Evolutionary conservation across 2,329 filamentous ascomycete species (phyloP), one percentile per base, ranked within the genome.

Genomic region (Talaromyces sp.): DNA sequence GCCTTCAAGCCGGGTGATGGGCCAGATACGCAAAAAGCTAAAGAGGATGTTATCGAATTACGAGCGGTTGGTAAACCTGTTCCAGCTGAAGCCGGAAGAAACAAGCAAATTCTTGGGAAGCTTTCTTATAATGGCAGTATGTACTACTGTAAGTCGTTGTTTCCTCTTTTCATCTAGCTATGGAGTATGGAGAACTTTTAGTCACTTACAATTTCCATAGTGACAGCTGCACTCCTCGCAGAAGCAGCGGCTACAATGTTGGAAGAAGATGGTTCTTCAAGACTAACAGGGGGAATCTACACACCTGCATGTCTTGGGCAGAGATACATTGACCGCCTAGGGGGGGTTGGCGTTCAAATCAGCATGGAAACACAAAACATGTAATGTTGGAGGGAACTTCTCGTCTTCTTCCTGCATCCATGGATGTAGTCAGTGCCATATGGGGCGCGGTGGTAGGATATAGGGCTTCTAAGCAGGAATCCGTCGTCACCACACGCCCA

Each of bases 71-170:
- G 22, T 9, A 45, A 28, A 5, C 41, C 41, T n/a, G 22, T 8
- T 25, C 31, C n/a, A n/a, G n/a, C 51, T 33, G 21, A 28, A 3
- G 22, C 22, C 4, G 22, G 10, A 31, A 22, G 9, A 15, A 41
- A 21, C 13, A 41, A 41, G 15, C 51, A n/a, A 22, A 19, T 53
- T 7, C 13, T 41, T 17, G 51, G 36, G 21, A 41, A 53, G n/a
- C 51, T 53, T 53, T 39, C n/a, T 40, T 41, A 53, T 40, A 36
- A 31, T 8, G 51, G 51, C 17, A 53, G 36, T 31, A 41, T 41
- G 51, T 53, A 53, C 51, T 53, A 41, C 19, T 31, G 36, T 53
- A 53, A 31, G 51, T n/a, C n/a, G n/a, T 21, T 41, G 8, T 21
- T 2, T 2, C 36, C 15, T 41, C 22, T 2, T n/a, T 17, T 21